Evolutionary conservation across 768 basidiomycete species (phyloP).

Genomic region (Lentinula edodes): DNA sequence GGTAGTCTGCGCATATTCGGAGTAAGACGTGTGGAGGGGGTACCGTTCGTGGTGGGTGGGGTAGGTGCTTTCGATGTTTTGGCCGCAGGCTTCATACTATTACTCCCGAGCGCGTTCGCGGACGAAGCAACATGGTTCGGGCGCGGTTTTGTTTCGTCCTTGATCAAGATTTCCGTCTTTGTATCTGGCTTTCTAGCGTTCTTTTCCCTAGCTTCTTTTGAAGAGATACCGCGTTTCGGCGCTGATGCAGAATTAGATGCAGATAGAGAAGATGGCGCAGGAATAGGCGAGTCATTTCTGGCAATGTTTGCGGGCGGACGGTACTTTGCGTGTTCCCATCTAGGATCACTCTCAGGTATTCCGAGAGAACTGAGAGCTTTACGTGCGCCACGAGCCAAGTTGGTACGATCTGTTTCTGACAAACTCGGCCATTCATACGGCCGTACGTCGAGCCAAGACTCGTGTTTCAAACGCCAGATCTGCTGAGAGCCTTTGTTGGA

Average conservation of each 20-base stretch:
- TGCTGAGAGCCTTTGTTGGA: constrained; percentile 26
- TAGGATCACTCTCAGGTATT: constrained; percentile 54
- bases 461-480: constrained; percentile 49
- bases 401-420: constrained; percentile 38
- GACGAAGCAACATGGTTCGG: constrained; percentile 15
- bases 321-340: constrained; percentile 53
- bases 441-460: constrained; percentile 63
- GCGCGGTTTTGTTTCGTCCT: constrained; percentile 37
- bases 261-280: constrained; percentile 11
- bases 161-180: constrained; percentile 38
- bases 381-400: constrained; percentile 50
- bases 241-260: constrained; percentile 8
- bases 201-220: constrained; percentile 43
- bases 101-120: neutral
- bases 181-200: constrained; percentile 35
- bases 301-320: constrained; percentile 15
- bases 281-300: constrained; percentile 7
- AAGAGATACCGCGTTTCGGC: constrained; percentile 42
- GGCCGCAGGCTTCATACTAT: neutral
- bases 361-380: constrained; percentile 40
- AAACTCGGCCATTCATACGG: constrained; percentile 58
- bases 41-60: neutral
- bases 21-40: constrained; percentile 11
- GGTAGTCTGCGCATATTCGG: constrained; percentile 29
- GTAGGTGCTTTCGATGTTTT: neutral